phyloP scores from a whole-genome alignment of 2,329 filamentous ascomycete species.

The Botrytis tulipae region DNA sequence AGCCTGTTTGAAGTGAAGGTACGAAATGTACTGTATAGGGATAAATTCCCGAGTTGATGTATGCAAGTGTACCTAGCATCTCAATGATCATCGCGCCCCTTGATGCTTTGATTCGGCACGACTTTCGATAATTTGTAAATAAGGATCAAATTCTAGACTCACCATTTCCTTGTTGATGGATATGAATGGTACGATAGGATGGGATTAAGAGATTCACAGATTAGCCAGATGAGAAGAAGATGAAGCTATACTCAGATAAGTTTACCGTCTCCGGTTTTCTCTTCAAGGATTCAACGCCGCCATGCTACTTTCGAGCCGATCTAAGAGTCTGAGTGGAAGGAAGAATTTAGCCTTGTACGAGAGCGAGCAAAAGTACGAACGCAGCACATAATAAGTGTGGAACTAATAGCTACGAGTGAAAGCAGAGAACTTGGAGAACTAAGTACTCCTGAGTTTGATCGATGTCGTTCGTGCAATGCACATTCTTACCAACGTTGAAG shows the following conservation, averaged over 20 bases:
- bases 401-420: background rate
- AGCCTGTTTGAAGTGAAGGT: background rate
- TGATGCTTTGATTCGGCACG: background rate
- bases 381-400: background rate
- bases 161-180: background rate
- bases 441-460: background rate
- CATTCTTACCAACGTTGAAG: background rate
- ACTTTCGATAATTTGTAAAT: background rate
- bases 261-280: slow-evolving; percentile 8
- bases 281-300: slow-evolving; percentile 2
- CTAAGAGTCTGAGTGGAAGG: background rate
- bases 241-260: slow-evolving; percentile 7
- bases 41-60: background rate
- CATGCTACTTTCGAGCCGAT: background rate
- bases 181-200: background rate
- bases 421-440: background rate
- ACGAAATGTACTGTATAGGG: background rate
- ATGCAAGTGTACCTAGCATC: background rate
- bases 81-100: background rate
- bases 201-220: background rate
- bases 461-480: background rate
- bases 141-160: background rate
- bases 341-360: background rate
- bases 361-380: background rate
- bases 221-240: slow-evolving; percentile 6